A percentile compares a stretch with the other conserved stretches of the same genome.
phyloP scores from a whole-genome alignment of 352 stramenopile species.

The Globisporangium perplexum region DNA sequence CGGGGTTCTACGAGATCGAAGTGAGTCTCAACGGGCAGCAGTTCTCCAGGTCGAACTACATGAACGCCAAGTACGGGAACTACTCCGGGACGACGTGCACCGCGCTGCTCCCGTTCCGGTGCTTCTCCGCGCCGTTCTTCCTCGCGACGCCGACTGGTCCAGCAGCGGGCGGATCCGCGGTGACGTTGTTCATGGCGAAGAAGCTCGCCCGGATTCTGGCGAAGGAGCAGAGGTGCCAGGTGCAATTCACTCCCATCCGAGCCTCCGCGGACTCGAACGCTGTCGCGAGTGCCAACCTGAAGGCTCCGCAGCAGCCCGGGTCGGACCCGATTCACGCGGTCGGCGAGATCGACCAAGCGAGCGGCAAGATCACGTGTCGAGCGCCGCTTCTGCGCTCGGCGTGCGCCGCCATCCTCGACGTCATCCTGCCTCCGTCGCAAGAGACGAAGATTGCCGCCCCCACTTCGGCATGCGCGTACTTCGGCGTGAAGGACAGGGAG shows the following conservation, averaged over 20 bases:
- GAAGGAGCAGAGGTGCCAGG: conserved; percentile 44
- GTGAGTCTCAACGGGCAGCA: conserved; percentile 67
- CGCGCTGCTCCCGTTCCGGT: conserved; percentile 48
- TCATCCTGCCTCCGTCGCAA: conserved; percentile 28
- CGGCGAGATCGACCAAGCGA: conserved; percentile 51
- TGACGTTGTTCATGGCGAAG: conserved; percentile 51
- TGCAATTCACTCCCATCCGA: conserved; percentile 47
- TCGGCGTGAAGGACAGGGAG: conserved; percentile 41
- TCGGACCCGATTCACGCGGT: conserved; percentile 27
- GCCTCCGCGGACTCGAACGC: conserved; percentile 3
- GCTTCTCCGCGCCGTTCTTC: conserved; percentile 53
- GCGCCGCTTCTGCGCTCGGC: conserved; percentile 44
- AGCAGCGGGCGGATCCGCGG: conserved; percentile 48
- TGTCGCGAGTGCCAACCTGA: conserved; percentile 7
- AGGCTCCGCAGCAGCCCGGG: conserved; percentile 10
- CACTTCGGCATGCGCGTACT: conserved; percentile 17
- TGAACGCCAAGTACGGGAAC: conserved; percentile 52
- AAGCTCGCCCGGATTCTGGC: conserved; percentile 42
- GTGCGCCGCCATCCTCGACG: conserved; percentile 34
- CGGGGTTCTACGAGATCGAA: conserved; percentile 58
- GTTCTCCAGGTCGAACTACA: conserved; percentile 50
- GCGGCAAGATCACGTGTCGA: conserved; percentile 37
- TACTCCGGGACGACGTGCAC: conserved; percentile 58
- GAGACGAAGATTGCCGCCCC: conserved; percentile 14
- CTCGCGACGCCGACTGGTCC: conserved; percentile 56